Evolutionary conservation across 768 basidiomycete genomes (phyloP).

Genomic region (Kwoniella bestiolae): DNA sequence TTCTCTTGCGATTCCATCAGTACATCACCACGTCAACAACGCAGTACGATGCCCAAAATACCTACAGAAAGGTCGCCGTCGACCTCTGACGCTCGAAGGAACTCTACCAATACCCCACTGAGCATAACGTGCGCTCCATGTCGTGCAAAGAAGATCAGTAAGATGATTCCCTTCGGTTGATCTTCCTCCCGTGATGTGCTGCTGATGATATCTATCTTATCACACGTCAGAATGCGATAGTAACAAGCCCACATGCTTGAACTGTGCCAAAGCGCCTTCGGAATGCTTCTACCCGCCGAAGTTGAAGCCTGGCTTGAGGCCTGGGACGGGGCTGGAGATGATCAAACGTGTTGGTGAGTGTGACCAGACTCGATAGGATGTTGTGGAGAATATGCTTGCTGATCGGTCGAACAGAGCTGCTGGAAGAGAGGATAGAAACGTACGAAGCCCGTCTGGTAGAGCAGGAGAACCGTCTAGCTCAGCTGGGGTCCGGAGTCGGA

Average conservation of each 20-base stretch:
- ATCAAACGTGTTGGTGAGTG: slow-evolving; percentile 47
- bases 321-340: slow-evolving; percentile 53
- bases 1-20: background rate
- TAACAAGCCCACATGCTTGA: slow-evolving; percentile 35
- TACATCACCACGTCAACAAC: background rate
- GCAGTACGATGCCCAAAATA: slow-evolving; percentile 15
- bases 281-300: slow-evolving; percentile 52
- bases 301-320: slow-evolving; percentile 52
- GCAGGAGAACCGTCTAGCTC: slow-evolving; percentile 40
- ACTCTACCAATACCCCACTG: slow-evolving; percentile 1
- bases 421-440: slow-evolving; percentile 41
- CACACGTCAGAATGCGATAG: slow-evolving; percentile 40
- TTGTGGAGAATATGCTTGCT: too few relatives aligned
- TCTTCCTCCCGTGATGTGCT: slow-evolving; percentile 9
- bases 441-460: slow-evolving; percentile 41
- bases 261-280: slow-evolving; percentile 30
- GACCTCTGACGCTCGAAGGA: background rate
- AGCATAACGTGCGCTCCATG: slow-evolving; percentile 46
- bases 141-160: slow-evolving; percentile 45
- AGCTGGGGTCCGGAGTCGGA: slow-evolving; percentile 3
- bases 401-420: slow-evolving; percentile 25
- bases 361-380: background rate
- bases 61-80: slow-evolving; percentile 11
- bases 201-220: background rate
- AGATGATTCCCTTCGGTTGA: slow-evolving; percentile 3